Conservation (phyloP, 345 rosid genomes). For the Euclidium syriacum region DNA sequence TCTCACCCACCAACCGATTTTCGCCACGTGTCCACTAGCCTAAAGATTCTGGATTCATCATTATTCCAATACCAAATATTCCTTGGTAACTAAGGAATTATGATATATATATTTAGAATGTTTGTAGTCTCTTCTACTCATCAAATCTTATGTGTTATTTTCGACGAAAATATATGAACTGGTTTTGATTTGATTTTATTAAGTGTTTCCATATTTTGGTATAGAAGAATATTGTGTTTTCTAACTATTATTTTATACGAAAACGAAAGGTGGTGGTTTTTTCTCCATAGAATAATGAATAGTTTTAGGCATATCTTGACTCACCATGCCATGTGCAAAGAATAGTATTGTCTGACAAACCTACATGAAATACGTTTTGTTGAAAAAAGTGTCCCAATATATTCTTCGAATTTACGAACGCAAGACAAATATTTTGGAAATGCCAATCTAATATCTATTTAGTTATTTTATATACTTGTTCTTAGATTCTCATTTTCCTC, state of each 20-base stretch:
- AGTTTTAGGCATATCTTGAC: slow-evolving; percentile 19
- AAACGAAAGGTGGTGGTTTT: not conserved
- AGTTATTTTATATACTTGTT: not conserved
- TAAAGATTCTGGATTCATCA: not conserved
- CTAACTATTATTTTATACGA: no score
- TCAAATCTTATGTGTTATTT: not conserved
- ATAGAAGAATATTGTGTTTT: no score
- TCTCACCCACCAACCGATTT: not conserved
- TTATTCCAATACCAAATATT: not conserved
- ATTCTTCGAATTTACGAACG: slow-evolving; percentile 25
- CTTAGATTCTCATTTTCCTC: slow-evolving; percentile 12
- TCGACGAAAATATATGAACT: no score
- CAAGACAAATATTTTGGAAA: slow-evolving; percentile 27
- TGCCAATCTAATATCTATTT: slow-evolving; percentile 21
- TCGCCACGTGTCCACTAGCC: not conserved
- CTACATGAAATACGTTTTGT: slow-evolving; percentile 11
- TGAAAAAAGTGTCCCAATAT: slow-evolving; percentile 9
- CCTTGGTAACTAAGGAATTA: not conserved
- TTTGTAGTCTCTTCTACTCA: not conserved
- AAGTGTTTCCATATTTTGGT: no score
- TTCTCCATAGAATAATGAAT: not conserved
- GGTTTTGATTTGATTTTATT: no score
- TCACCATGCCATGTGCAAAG: slow-evolving; percentile 26
- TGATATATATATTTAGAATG: slow-evolving; percentile 7
- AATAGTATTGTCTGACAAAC: slow-evolving; percentile 22